phyloP scores from a whole-genome alignment of 75 land plant species.

The Isoetes taiwanensis region DNA sequence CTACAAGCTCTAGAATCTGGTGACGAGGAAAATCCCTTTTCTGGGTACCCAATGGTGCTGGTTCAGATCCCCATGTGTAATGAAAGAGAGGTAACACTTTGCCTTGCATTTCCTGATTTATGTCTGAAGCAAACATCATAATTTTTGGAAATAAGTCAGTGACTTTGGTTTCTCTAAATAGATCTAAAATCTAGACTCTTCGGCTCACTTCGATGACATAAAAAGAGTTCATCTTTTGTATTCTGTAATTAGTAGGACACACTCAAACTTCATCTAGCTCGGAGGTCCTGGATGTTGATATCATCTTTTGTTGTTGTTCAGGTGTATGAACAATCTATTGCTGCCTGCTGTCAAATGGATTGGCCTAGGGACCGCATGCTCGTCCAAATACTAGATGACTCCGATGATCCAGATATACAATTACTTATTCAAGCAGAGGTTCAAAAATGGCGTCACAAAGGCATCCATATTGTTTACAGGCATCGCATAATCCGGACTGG shows the following conservation, averaged over 20 bases:
- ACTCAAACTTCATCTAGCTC: no score
- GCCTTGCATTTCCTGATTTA: not conserved
- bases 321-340: slow-evolving; percentile 80
- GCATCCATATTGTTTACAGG: slow-evolving; percentile 59
- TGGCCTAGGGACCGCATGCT: slow-evolving; percentile 63
- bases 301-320: slow-evolving; percentile 10
- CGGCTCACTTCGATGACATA: no score
- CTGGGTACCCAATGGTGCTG: slow-evolving; percentile 65
- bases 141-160: not conserved
- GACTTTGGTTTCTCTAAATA: no score
- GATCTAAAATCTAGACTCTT: no score
- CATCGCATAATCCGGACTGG: slow-evolving; percentile 55
- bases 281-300: not conserved
- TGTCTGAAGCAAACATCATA: not conserved
- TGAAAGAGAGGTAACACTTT: slow-evolving; percentile 57
- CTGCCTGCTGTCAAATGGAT: slow-evolving; percentile 66
- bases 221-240: no score
- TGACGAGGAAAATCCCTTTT: slow-evolving; percentile 38
- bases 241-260: no score
- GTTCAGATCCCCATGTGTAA: slow-evolving; percentile 84
- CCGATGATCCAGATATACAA: slow-evolving; percentile 52
- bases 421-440: slow-evolving; percentile 54
- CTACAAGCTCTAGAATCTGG: slow-evolving; percentile 34
- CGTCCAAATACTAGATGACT: slow-evolving; percentile 75
- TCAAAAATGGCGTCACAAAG: slow-evolving; percentile 46